Percentiles rank a stretch among this genome's conserved stretches.
phyloP scores from a whole-genome alignment of 345 rosid genomes.

The Dimocarpus longan region DNA sequence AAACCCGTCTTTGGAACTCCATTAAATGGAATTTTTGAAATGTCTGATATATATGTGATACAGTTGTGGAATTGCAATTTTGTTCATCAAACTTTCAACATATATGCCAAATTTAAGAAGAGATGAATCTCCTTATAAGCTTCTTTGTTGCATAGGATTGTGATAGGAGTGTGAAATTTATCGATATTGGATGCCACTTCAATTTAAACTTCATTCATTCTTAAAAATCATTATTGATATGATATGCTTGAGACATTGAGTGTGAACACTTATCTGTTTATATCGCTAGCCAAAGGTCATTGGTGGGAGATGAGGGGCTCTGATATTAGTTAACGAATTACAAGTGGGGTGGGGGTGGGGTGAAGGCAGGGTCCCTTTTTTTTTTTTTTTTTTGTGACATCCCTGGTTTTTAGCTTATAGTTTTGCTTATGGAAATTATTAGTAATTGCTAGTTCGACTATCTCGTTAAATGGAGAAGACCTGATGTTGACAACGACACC shows the following conservation, averaged over 20 bases:
- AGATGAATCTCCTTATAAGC: not conserved
- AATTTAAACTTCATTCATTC: too few relatives aligned
- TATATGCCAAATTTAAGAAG: not conserved
- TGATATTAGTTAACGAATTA: not conserved
- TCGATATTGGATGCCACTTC: not conserved
- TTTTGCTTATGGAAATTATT: not conserved
- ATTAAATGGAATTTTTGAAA: not conserved
- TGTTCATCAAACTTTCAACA: not conserved
- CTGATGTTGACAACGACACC: not conserved
- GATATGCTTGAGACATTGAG: not conserved
- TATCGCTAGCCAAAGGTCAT: not conserved
- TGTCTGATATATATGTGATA: not conserved
- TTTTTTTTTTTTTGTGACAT: too few relatives aligned
- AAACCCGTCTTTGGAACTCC: not conserved
- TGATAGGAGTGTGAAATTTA: not conserved
- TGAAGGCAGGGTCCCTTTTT: too few relatives aligned
- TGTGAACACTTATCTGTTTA: not conserved
- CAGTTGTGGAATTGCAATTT: not conserved
- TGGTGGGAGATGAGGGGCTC: not conserved
- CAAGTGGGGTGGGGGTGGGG: too few relatives aligned
- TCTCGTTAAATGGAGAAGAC: not conserved
- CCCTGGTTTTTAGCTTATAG: not conserved
- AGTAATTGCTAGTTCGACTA: not conserved
- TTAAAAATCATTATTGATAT: too few relatives aligned
- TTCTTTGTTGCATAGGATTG: not conserved